Conservation (phyloP, 192 early-diverging fungal genomes). For the Powellomyces hirtus region DNA sequence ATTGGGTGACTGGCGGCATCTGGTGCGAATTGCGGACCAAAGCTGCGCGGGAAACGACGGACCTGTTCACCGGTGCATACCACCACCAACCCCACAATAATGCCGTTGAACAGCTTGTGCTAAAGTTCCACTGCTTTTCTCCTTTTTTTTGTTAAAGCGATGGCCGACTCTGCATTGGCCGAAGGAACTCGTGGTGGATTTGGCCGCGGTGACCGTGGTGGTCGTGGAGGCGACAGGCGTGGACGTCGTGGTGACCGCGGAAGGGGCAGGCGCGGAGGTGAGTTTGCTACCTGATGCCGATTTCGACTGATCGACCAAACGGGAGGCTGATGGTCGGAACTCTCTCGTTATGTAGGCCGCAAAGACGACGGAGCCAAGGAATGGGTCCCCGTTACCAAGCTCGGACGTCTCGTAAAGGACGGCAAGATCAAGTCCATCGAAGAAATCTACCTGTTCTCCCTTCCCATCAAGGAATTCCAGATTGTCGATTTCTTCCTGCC, state of each 20-base stretch:
- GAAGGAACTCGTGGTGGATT: conserved; percentile 52
- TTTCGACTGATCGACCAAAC: background rate
- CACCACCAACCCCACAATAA: too few relatives aligned
- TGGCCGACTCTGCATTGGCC: conserved; percentile 41
- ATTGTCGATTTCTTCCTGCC: conserved; percentile 95
- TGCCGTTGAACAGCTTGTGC: too few relatives aligned
- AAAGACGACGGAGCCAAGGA: conserved; percentile 83
- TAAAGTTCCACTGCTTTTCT: too few relatives aligned
- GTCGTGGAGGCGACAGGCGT: conserved; percentile 76
- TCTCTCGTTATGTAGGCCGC: conserved; percentile 56
- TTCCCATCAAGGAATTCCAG: conserved; percentile 99
- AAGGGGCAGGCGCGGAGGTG: conserved; percentile 29
- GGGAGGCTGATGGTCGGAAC: conserved; percentile 52
- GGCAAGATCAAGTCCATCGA: conserved; percentile 96
- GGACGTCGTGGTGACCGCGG: conserved; percentile 70
- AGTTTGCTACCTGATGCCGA: conserved; percentile 1
- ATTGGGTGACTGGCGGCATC: too few relatives aligned
- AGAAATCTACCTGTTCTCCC: conserved; percentile 96
- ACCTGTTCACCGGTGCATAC: too few relatives aligned
- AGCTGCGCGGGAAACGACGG: too few relatives aligned
- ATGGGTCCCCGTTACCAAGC: conserved; percentile 95
- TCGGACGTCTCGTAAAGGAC: conserved; percentile 98
- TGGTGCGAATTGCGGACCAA: too few relatives aligned
- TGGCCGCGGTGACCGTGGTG: conserved; percentile 79
- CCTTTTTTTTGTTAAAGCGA: too few relatives aligned